Conservation (phyloP, 768 basidiomycete genomes). For the Termitomyces eurrhizus region DNA sequence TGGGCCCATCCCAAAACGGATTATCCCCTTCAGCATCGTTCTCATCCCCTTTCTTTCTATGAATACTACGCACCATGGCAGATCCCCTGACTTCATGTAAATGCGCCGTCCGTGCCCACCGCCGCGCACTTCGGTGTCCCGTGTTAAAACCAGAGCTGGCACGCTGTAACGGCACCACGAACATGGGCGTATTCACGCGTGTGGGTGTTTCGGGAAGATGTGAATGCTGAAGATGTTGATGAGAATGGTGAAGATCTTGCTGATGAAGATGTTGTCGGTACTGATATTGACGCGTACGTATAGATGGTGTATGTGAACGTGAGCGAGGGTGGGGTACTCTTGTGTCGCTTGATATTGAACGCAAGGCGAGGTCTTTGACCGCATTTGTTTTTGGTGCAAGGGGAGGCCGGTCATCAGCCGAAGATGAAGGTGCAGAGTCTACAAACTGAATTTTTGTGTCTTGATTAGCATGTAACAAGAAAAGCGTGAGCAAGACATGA, state of each 20-base stretch:
- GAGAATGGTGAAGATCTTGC: not conserved
- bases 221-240: not conserved
- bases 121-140: slow-evolving; percentile 41
- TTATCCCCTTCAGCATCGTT: slow-evolving; percentile 5
- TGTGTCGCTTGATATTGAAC: slow-evolving; percentile 8
- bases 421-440: not conserved
- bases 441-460: slow-evolving; percentile 14
- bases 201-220: slow-evolving; percentile 23
- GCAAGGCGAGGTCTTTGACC: not conserved
- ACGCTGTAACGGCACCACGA: slow-evolving; percentile 15
- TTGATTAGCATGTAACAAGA: not conserved
- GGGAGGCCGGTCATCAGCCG: not conserved
- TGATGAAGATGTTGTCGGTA: slow-evolving; percentile 18
- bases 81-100: slow-evolving; percentile 51
- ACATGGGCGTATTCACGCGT: slow-evolving; percentile 27
- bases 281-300: slow-evolving; percentile 18
- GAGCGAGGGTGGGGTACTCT: slow-evolving; percentile 8
- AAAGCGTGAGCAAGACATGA: not conserved
- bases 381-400: not conserved
- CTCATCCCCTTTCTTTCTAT: slow-evolving; percentile 2
- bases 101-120: slow-evolving; percentile 66
- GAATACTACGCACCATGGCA: not conserved
- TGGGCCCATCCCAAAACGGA: slow-evolving; percentile 12
- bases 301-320: slow-evolving; percentile 27
- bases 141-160: not conserved